Conservation (phyloP, 805 yeast species). For the Candida insectalens region DNA sequence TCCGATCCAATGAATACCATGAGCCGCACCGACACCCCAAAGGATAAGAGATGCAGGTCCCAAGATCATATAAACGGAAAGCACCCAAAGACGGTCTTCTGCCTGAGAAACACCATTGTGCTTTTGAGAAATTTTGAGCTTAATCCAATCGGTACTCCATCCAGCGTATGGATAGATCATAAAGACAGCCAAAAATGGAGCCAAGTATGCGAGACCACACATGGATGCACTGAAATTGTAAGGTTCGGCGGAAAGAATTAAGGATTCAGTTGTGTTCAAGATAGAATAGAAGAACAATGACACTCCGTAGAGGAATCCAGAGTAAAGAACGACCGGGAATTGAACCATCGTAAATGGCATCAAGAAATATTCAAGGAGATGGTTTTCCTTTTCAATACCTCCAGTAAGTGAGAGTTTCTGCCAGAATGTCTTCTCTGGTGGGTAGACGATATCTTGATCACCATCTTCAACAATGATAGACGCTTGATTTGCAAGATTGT, state of each 20-base stretch:
- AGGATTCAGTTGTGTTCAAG: constrained; percentile 38
- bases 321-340: constrained; percentile 49
- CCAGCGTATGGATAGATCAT: constrained; percentile 39
- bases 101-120: constrained; percentile 45
- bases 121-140: constrained; percentile 35
- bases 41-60: constrained; percentile 48
- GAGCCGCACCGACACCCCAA: constrained; percentile 58
- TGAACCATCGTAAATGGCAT: constrained; percentile 33
- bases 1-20: constrained; percentile 45
- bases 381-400: constrained; percentile 24
- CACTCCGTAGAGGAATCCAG: constrained; percentile 45
- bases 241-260: constrained; percentile 35
- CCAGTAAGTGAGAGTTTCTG: constrained; percentile 33
- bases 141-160: constrained; percentile 39
- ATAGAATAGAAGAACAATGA: constrained; percentile 39
- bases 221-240: constrained; percentile 38
- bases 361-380: constrained; percentile 17
- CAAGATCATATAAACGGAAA: constrained; percentile 34
- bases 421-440: constrained; percentile 28
- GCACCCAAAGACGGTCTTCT: constrained; percentile 48
- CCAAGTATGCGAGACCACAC: constrained; percentile 42
- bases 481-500: constrained; percentile 22
- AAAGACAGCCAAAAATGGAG: constrained; percentile 40
- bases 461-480: constrained; percentile 13
- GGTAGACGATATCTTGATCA: constrained; percentile 11